Percentiles rank a stretch among this genome's conserved stretches.
Evolutionary conservation across 805 yeast genomes (phyloP).

Genomic region (Ogataea siamensis): DNA sequence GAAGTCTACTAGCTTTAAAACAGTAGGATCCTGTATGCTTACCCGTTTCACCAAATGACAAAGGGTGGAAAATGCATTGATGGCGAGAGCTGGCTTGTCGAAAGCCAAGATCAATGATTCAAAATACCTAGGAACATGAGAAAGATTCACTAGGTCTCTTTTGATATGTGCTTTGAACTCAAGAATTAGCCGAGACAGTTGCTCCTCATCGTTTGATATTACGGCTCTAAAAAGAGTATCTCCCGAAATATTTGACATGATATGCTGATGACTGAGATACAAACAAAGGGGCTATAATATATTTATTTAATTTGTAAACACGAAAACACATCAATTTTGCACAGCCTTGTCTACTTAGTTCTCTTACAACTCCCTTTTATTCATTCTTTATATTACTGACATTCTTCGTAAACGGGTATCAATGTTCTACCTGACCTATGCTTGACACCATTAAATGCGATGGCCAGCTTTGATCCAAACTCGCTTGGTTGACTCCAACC

Average conservation of each 20-base stretch:
- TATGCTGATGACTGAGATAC: background rate
- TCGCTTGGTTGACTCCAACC: slow-evolving; percentile 76
- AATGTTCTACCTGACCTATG: slow-evolving; percentile 52
- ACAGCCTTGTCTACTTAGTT: too few species aligned
- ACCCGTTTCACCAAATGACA: slow-evolving; percentile 59
- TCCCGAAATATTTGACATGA: slow-evolving; percentile 25
- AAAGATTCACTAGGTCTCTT: slow-evolving; percentile 50
- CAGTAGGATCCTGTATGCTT: slow-evolving; percentile 51
- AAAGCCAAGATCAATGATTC: slow-evolving; percentile 48
- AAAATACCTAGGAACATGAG: slow-evolving; percentile 48
- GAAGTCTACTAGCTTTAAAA: slow-evolving; percentile 42
- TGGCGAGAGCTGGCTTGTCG: slow-evolving; percentile 37
- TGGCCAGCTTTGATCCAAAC: slow-evolving; percentile 60
- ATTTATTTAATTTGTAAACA: slow-evolving; percentile 15
- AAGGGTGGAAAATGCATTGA: slow-evolving; percentile 49
- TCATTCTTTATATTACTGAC: slow-evolving; percentile 8
- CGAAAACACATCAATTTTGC: background rate
- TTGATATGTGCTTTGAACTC: slow-evolving; percentile 54
- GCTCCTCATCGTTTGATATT: slow-evolving; percentile 18
- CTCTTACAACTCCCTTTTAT: too few species aligned
- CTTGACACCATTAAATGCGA: slow-evolving; percentile 49
- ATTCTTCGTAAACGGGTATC: slow-evolving; percentile 47
- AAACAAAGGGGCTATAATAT: too few species aligned
- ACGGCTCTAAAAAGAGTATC: slow-evolving; percentile 28
- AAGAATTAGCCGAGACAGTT: slow-evolving; percentile 27